phyloP scores from a whole-genome alignment of 345 rosid genomes.

The Hypericum perforatum region DNA sequence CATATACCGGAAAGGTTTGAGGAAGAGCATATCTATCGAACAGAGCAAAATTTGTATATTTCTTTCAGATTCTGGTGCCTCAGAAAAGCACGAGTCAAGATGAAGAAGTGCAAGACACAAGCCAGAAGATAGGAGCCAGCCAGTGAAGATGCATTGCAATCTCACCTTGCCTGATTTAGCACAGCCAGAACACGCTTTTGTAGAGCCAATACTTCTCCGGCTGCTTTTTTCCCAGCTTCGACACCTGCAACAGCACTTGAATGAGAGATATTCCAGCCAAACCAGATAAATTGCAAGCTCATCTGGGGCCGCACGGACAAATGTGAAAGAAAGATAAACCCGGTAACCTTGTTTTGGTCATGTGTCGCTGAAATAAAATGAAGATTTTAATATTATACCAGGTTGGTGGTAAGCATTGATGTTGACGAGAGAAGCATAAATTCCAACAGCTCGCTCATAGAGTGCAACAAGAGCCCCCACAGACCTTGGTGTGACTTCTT shows the following conservation, averaged over 20 bases:
- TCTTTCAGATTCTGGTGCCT: no score
- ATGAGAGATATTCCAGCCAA: background rate
- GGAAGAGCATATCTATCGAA: no score
- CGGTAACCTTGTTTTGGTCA: constrained; percentile 1
- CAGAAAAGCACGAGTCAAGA: no score
- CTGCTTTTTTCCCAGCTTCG: constrained; percentile 98
- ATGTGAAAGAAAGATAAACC: no score
- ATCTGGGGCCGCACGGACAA: no score
- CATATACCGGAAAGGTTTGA: no score
- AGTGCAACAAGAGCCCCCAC: constrained; percentile 88
- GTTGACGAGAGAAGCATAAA: constrained; percentile 74
- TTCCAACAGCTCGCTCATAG: constrained; percentile 95
- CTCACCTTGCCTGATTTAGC: constrained; percentile 86
- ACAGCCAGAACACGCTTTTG: constrained; percentile 92
- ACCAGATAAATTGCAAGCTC: no score
- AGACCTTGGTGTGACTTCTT: constrained; percentile 87
- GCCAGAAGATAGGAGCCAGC: background rate
- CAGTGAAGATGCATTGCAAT: background rate
- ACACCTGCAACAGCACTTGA: constrained; percentile 46
- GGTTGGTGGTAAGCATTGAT: constrained; percentile 98
- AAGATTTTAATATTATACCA: constrained; percentile 31
- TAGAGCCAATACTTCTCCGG: constrained; percentile 89
- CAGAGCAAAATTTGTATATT: no score
- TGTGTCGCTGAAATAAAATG: constrained; percentile 11
- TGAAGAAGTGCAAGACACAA: no score